Percentiles rank a stretch among this genome's conserved stretches.
These are phyloP conservation scores for Tetraselmis striata DNA, from an alignment of 139 green algal species.

Conservation along the genomic window DNA sequence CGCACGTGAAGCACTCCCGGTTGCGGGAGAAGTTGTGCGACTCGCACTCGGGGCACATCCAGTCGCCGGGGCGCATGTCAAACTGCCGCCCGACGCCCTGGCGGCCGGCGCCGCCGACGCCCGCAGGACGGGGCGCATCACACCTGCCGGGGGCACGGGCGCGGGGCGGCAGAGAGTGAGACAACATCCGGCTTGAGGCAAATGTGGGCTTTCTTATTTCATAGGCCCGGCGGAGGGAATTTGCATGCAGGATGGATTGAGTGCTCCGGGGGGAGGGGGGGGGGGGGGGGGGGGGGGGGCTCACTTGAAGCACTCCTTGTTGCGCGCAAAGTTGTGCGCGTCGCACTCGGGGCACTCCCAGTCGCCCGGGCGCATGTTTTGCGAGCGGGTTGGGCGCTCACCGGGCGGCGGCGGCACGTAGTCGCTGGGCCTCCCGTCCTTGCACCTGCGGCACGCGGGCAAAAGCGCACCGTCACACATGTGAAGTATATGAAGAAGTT, in stretches of 20 bases:
- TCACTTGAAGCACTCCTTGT: conserved; percentile 26
- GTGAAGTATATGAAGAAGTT: too few relatives aligned
- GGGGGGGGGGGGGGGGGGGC: too few relatives aligned
- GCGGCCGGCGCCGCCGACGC: too few relatives aligned
- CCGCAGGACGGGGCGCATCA: not conserved
- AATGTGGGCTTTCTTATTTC: too few relatives aligned
- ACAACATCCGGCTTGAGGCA: too few relatives aligned
- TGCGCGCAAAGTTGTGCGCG: conserved; percentile 23
- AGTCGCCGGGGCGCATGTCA: conserved; percentile 15
- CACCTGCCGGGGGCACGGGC: too few relatives aligned
- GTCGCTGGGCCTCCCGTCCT: not conserved
- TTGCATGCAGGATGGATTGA: too few relatives aligned
- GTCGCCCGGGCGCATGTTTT: conserved; percentile 12
- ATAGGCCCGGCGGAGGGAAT: too few relatives aligned
- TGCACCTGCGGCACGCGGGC: not conserved
- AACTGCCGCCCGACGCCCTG: not conserved
- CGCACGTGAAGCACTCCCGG: conserved; percentile 24
- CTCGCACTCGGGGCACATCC: conserved; percentile 16
- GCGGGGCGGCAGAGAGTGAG: too few relatives aligned
- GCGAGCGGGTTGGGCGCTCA: not conserved
- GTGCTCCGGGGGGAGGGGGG: too few relatives aligned
- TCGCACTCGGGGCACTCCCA: conserved; percentile 19
- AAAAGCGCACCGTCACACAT: too few relatives aligned
- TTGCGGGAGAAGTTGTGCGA: conserved; percentile 24
- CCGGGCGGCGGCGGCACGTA: not conserved